Evolutionary conservation across 2,329 filamentous ascomycete species (phyloP).

Genomic region (Ambrosiella beaveri): DNA sequence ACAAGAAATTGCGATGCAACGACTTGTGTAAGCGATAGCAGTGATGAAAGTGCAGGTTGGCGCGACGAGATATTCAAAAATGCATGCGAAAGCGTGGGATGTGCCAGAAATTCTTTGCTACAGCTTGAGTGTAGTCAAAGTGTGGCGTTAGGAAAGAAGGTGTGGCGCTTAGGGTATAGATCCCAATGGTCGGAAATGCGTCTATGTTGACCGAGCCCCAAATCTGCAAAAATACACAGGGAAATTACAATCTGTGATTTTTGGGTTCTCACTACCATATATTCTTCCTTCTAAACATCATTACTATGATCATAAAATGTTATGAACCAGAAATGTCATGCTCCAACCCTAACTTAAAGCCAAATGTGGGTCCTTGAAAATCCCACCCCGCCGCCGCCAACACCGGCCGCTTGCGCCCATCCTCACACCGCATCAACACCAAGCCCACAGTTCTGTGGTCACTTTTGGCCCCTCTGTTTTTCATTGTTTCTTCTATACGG

Average conservation of each 20-base stretch:
- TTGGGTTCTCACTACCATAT: not conserved
- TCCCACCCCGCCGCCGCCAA: not conserved
- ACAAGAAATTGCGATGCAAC: not conserved
- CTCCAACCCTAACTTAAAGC: not conserved
- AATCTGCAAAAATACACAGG: not conserved
- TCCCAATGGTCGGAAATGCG: not conserved
- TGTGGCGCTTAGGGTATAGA: not conserved
- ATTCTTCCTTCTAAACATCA: not conserved
- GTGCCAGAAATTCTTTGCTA: conserved; percentile 1
- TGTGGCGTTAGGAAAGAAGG: not conserved
- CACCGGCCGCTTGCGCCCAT: no score
- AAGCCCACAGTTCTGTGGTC: not conserved
- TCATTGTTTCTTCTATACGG: not conserved
- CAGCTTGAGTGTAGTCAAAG: not conserved
- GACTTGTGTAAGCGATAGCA: not conserved
- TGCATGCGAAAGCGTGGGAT: not conserved
- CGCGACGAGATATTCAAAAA: not conserved
- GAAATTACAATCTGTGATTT: not conserved
- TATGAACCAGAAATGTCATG: no score
- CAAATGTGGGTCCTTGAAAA: not conserved
- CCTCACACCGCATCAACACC: not conserved
- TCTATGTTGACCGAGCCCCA: not conserved
- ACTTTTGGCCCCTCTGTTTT: not conserved
- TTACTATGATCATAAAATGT: no score
- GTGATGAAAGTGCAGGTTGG: not conserved